These are phyloP conservation scores for Monocercomonoides exilis DNA, from an alignment of 78 protist genomes.

Conservation along the genomic window DNA sequence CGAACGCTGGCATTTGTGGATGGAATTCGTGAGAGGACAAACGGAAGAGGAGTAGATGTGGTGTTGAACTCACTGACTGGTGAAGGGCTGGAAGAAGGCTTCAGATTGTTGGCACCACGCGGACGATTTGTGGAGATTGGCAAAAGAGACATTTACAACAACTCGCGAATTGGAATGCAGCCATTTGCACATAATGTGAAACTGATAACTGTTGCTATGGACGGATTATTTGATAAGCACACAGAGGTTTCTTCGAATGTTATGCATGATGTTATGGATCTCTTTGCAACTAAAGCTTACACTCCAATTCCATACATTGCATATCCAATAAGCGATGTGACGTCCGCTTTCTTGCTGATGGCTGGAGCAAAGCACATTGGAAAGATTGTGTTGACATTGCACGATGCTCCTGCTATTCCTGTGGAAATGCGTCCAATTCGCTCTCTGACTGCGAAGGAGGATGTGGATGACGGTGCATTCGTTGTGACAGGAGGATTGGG, in stretches of 20 bases:
- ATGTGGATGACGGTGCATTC: neutral
- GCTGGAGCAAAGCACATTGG: neutral
- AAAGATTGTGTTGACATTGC: slow-evolving; percentile 9
- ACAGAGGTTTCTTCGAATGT: neutral
- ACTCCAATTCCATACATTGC: neutral
- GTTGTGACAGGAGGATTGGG: slow-evolving; percentile 17
- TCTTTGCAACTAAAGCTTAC: neutral
- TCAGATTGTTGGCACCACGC: slow-evolving; percentile 5
- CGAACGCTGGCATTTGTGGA: slow-evolving; percentile 1
- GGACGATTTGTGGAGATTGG: slow-evolving; percentile 27
- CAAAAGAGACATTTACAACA: slow-evolving; percentile 4
- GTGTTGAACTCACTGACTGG: slow-evolving; percentile 21
- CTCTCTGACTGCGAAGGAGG: neutral
- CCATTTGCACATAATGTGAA: neutral
- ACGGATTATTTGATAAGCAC: neutral
- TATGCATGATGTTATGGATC: neutral
- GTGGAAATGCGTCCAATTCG: neutral
- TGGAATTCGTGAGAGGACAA: neutral
- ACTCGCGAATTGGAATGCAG: neutral
- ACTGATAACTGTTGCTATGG: neutral
- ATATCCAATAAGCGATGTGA: neutral
- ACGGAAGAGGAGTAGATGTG: slow-evolving; percentile 1
- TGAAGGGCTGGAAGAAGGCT: slow-evolving; percentile 2
- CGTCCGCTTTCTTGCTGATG: neutral
- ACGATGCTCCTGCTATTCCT: neutral